Evolutionary conservation across 2,329 filamentous ascomycete genomes (phyloP).

Genomic region (Biscogniauxia mediterranea): DNA sequence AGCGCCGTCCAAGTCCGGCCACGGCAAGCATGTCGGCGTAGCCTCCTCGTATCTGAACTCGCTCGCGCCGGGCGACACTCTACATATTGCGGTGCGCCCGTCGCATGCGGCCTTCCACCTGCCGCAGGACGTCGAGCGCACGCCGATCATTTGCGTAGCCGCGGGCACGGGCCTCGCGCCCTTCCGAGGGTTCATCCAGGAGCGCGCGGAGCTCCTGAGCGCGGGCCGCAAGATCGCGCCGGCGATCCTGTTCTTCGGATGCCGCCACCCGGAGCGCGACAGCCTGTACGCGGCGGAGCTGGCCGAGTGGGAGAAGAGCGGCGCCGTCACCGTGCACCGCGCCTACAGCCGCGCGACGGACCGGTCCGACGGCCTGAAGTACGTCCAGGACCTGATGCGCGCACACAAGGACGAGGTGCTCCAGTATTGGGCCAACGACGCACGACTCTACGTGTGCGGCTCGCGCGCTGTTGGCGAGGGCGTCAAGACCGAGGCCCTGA

Average conservation of each 20-base stretch:
- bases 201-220: slow-evolving; percentile 52
- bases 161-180: slow-evolving; percentile 53
- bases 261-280: slow-evolving; percentile 53
- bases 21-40: slow-evolving; percentile 55
- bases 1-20: slow-evolving; percentile 49
- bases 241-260: slow-evolving; percentile 66
- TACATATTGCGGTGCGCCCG: slow-evolving; percentile 38
- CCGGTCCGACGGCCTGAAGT: slow-evolving; percentile 45
- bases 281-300: slow-evolving; percentile 60
- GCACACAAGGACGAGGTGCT: slow-evolving; percentile 36
- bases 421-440: slow-evolving; percentile 41
- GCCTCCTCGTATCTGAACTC: slow-evolving; percentile 59
- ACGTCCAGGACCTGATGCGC: slow-evolving; percentile 46
- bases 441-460: slow-evolving; percentile 66
- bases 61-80: slow-evolving; percentile 42
- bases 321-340: slow-evolving; percentile 59
- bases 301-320: slow-evolving; percentile 55
- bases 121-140: slow-evolving; percentile 42
- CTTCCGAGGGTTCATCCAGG: slow-evolving; percentile 36
- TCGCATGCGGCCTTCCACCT: slow-evolving; percentile 46
- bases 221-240: slow-evolving; percentile 55
- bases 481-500: slow-evolving; percentile 41
- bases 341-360: slow-evolving; percentile 53
- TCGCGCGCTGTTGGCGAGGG: slow-evolving; percentile 50
- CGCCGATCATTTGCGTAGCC: slow-evolving; percentile 50